Evolutionary conservation across 192 early-diverging fungal genomes (phyloP).

Genomic region (Entomortierella lignicola): DNA sequence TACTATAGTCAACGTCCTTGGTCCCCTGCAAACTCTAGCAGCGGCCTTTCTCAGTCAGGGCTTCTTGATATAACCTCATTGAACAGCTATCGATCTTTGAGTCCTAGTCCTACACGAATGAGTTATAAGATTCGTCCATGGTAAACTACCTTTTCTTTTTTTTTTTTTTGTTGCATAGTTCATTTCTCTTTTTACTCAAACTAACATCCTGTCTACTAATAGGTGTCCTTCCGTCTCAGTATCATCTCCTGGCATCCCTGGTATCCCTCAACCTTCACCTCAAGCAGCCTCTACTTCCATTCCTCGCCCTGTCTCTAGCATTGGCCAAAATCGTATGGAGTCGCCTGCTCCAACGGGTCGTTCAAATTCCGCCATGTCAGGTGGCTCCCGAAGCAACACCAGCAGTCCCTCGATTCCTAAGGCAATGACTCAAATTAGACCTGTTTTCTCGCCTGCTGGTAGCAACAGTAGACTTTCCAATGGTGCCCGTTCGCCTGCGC

Average conservation of each 20-base stretch:
- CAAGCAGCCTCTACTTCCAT: slow-evolving; percentile 26
- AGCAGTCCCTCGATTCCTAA: slow-evolving; percentile 33
- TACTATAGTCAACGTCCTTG: slow-evolving; percentile 35
- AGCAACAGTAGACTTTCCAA: slow-evolving; percentile 46
- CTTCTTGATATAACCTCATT: slow-evolving; percentile 17
- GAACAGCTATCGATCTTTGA: slow-evolving; percentile 48
- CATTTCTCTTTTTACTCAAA: no score
- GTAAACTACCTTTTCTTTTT: slow-evolving; percentile 11
- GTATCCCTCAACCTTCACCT: slow-evolving; percentile 28
- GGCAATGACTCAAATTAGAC: slow-evolving; percentile 18
- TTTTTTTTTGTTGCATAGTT: background rate
- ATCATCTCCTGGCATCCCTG: slow-evolving; percentile 47
- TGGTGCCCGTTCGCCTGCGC: slow-evolving; percentile 20
- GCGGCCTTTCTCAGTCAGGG: slow-evolving; percentile 24
- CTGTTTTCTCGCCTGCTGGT: slow-evolving; percentile 43
- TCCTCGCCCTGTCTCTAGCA: slow-evolving; percentile 35
- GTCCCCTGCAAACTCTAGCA: slow-evolving; percentile 49
- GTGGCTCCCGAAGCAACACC: slow-evolving; percentile 18
- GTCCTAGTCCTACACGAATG: slow-evolving; percentile 36
- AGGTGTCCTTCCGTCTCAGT: slow-evolving; percentile 51
- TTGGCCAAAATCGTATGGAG: slow-evolving; percentile 23
- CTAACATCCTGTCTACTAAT: no score
- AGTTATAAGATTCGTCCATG: slow-evolving; percentile 29
- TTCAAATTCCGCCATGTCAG: slow-evolving; percentile 27
- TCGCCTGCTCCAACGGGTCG: slow-evolving; percentile 13